Evolutionary conservation across 371 early-diverging fungal genomes (phyloP).

Genomic region (Mortierella sp.): DNA sequence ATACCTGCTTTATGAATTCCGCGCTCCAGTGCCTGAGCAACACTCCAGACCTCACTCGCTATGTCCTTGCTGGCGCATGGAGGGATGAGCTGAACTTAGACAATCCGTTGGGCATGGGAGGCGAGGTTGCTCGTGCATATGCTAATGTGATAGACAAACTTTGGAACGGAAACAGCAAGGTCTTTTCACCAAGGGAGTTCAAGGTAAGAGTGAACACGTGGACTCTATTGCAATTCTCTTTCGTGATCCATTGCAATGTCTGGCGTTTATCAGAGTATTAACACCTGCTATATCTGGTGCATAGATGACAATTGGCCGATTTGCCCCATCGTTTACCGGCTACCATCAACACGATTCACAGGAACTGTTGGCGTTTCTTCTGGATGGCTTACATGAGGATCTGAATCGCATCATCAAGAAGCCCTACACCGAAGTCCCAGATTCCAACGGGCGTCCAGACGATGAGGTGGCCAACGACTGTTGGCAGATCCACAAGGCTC

Average conservation of each 20-base stretch:
- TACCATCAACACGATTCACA: slow-evolving; percentile 83
- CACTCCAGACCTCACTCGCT: slow-evolving; percentile 71
- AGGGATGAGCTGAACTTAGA: slow-evolving; percentile 61
- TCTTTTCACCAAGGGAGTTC: slow-evolving; percentile 75
- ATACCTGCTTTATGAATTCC: slow-evolving; percentile 92
- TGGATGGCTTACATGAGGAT: slow-evolving; percentile 81
- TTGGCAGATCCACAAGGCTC: slow-evolving; percentile 72
- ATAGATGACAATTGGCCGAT: slow-evolving; percentile 70
- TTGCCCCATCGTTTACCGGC: slow-evolving; percentile 73
- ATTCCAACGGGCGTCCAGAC: slow-evolving; percentile 75
- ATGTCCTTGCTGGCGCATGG: slow-evolving; percentile 61
- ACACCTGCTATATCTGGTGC: too few species aligned
- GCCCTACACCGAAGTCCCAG: slow-evolving; percentile 80
- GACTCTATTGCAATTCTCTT: background rate
- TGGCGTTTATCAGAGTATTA: too few species aligned
- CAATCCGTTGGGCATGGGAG: slow-evolving; percentile 74
- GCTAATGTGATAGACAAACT: slow-evolving; percentile 68
- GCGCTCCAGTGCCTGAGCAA: slow-evolving; percentile 83
- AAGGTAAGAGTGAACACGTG: slow-evolving; percentile 56
- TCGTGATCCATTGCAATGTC: too few species aligned
- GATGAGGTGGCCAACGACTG: slow-evolving; percentile 64
- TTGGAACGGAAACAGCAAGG: slow-evolving; percentile 63
- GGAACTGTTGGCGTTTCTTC: slow-evolving; percentile 70
- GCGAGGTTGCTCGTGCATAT: slow-evolving; percentile 74
- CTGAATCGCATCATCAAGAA: slow-evolving; percentile 76